These are phyloP conservation scores for Emericellopsis cladophorae DNA, from an alignment of 2,329 filamentous ascomycete species.

Conservation along the genomic window DNA sequence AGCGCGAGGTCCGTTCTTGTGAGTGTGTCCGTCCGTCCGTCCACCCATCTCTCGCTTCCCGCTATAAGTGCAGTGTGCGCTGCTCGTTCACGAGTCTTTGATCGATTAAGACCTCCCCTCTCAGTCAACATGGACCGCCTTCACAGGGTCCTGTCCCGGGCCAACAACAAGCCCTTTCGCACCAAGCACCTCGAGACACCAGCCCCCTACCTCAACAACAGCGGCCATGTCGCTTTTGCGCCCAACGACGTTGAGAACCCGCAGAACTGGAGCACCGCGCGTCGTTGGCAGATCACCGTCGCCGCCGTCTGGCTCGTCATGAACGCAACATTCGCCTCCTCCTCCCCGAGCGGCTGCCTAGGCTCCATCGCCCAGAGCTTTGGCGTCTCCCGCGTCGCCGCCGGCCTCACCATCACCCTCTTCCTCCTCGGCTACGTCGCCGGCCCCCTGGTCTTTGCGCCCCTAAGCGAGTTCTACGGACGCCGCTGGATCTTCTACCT, in stretches of 20 bases:
- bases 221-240: slow-evolving; percentile 22
- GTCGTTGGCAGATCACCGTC: slow-evolving; percentile 28
- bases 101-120: no score
- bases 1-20: no score
- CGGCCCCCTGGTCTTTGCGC: slow-evolving; percentile 45
- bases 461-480: slow-evolving; percentile 44
- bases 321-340: slow-evolving; percentile 39
- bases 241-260: slow-evolving; percentile 37
- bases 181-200: neutral
- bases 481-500: slow-evolving; percentile 39
- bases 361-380: slow-evolving; percentile 20
- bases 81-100: neutral
- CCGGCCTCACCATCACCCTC: slow-evolving; percentile 36
- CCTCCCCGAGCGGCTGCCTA: slow-evolving; percentile 18
- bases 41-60: no score
- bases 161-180: neutral
- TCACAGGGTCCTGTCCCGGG: slow-evolving; percentile 1
- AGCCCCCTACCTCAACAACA: slow-evolving; percentile 1
- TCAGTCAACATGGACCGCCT: neutral
- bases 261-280: slow-evolving; percentile 28
- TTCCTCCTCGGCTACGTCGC: slow-evolving; percentile 44
- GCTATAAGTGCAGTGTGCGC: neutral
- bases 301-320: slow-evolving; percentile 32
- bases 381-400: slow-evolving; percentile 30
- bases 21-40: no score